Evolutionary conservation across 176 grass and related monocot species (phyloP).

Genomic region (Oryza officinalis): DNA sequence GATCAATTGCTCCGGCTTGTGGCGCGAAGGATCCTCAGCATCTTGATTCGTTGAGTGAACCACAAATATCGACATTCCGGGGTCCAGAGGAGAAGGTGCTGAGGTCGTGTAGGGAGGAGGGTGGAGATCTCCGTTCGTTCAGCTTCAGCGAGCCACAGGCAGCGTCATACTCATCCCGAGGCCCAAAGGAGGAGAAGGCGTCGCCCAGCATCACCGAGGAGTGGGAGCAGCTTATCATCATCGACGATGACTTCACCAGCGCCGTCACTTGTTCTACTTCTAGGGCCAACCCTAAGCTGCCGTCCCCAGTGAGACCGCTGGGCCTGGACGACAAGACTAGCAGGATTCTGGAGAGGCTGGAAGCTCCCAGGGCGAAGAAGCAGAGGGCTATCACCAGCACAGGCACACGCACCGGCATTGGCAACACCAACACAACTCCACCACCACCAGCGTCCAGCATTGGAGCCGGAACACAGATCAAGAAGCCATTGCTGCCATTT

Average conservation of each 20-base stretch:
- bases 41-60: conserved; percentile 38
- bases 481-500: conserved; percentile 59
- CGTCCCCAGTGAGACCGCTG: conserved; percentile 49
- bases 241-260: conserved; percentile 48
- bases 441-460: conserved; percentile 20
- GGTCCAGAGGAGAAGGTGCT: conserved; percentile 24
- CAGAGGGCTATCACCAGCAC: conserved; percentile 21
- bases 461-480: conserved; percentile 43
- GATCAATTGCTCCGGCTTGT: conserved; percentile 46
- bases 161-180: no score
- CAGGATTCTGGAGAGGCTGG: conserved; percentile 85
- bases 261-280: conserved; percentile 30
- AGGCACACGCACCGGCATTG: no score
- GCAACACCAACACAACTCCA: not conserved
- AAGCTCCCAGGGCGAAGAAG: conserved; percentile 72
- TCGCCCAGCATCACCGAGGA: conserved; percentile 57
- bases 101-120: conserved; percentile 9
- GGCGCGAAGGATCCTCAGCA: conserved; percentile 16
- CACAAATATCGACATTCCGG: conserved; percentile 34
- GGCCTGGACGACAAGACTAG: conserved; percentile 83
- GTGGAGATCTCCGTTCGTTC: conserved; percentile 11
- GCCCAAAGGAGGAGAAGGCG: conserved; percentile 41
- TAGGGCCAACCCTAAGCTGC: conserved; percentile 25
- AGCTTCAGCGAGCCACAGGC: conserved; percentile 42
- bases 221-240: conserved; percentile 81